phyloP scores from a whole-genome alignment of 352 stramenopile species.

The Elongisporangium senticosum region DNA sequence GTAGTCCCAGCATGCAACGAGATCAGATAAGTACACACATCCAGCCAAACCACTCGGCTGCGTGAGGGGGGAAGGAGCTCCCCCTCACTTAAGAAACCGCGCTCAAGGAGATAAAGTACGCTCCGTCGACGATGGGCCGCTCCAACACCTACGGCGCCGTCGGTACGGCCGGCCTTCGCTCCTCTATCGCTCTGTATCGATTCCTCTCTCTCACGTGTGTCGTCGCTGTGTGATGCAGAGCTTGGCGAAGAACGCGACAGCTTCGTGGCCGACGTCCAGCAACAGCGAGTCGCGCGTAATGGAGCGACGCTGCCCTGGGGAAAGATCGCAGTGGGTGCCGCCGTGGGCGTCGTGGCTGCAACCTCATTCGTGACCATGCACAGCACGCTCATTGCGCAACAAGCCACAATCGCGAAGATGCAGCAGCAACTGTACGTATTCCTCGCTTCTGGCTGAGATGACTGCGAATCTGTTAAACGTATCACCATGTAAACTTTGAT shows the following conservation, averaged over 20 bases:
- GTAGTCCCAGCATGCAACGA: too few species aligned
- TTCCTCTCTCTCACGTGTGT: background rate
- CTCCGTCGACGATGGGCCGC: background rate
- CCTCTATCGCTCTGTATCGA: background rate
- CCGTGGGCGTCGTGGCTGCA: constrained; percentile 23
- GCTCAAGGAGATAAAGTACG: background rate
- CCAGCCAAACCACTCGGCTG: too few species aligned
- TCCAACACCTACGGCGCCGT: background rate
- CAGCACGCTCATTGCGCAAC: constrained; percentile 28
- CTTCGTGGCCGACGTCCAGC: background rate
- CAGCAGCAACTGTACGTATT: constrained; percentile 42
- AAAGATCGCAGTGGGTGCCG: constrained; percentile 26
- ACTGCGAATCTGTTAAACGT: background rate
- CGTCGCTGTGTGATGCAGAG: background rate
- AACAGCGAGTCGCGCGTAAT: background rate
- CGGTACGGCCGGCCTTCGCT: background rate
- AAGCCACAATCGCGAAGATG: constrained; percentile 29
- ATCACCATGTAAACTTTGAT: background rate
- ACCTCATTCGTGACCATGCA: constrained; percentile 34
- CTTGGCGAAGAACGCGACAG: background rate
- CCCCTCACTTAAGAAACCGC: background rate
- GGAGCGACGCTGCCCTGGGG: constrained; percentile 13
- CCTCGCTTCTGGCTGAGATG: background rate
- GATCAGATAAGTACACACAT: too few species aligned
- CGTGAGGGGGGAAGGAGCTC: too few species aligned